Evolutionary conservation across 495 filamentous ascomycete genomes (phyloP), one percentile per base, ranked within the genome.

Genomic region (Tuber umbilicatum): DNA sequence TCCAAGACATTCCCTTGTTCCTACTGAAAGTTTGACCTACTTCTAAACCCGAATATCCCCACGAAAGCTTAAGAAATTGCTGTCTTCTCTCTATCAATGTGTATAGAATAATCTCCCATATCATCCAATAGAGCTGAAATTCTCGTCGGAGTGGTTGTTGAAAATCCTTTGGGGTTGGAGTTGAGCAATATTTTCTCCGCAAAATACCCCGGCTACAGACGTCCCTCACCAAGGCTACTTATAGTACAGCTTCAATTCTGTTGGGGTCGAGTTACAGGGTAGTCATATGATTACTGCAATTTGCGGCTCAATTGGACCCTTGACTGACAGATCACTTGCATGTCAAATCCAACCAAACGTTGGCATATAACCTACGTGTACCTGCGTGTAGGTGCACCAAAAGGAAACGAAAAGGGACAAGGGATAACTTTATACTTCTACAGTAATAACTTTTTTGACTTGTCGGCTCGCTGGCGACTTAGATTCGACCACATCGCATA

Each of bases 281-380:
- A 60, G 55, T 64, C 55, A 64, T 31, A 64, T 64, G 55, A 64
- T 64, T 64, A 17, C 55, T 35, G 55, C 55, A 64, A 35, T 27
- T 64, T 64, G 55, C 55, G 55, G 55, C 55, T 64, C 55, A 64
- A 64, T 64, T 64, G 55, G 27, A 35, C 27, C 55, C 55, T 35
- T 64, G 55, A 35, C 16, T 64, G 55, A 64, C 55, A 64, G 55
- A 64, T 64, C 55, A 64, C 55, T 64, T 64, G 55, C 55, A 64
- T 27, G 31, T 17, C 27, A 17, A 64, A 19, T 41, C 77, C 75
- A 78, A 78, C 76, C 72, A 79, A 71, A 79, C 43, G 75, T 41
- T 75, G 76, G 50, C 76, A 79, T 5, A 64, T 74, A 79, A 79
- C 68, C 73, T 79, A 79, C 77, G 77, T 79, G 77, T 79, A 79